Evolutionary conservation across 768 basidiomycete genomes (phyloP).

Genomic region (Podaxis rugospora): DNA sequence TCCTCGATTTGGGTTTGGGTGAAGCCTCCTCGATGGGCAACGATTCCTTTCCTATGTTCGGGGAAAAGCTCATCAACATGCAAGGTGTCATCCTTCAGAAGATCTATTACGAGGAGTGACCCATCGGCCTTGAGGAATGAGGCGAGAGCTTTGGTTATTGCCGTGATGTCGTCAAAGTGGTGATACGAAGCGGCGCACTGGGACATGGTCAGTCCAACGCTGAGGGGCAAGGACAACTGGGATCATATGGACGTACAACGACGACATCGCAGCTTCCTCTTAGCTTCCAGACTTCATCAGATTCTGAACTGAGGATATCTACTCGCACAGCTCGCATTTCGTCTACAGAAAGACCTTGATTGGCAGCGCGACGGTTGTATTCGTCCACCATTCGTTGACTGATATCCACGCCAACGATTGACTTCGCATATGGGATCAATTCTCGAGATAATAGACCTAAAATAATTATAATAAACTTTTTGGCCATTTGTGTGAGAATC

Average conservation of each 20-base stretch:
- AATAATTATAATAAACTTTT: neutral
- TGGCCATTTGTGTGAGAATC: neutral
- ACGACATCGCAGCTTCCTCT: conserved; percentile 64
- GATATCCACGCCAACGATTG: conserved; percentile 72
- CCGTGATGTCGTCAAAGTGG: conserved; percentile 47
- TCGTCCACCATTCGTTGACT: conserved; percentile 65
- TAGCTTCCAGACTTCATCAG: conserved; percentile 41
- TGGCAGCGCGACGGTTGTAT: conserved; percentile 52
- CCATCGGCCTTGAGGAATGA: conserved; percentile 54
- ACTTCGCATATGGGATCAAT: conserved; percentile 55
- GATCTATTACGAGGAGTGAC: conserved; percentile 49
- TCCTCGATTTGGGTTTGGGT: conserved; percentile 18
- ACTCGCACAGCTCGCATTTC: conserved; percentile 63
- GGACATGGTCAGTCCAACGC: neutral
- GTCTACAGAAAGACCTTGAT: conserved; percentile 59
- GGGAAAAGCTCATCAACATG: conserved; percentile 18
- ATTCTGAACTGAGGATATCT: conserved; percentile 29
- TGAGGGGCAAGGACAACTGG: neutral
- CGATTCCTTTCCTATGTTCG: conserved; percentile 18
- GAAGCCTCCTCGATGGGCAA: conserved; percentile 28
- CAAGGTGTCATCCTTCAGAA: conserved; percentile 27
- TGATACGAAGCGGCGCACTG: conserved; percentile 67
- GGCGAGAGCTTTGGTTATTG: conserved; percentile 43
- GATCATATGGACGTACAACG: conserved; percentile 41
- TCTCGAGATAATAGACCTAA: conserved; percentile 61